A percentile compares a stretch with the other conserved stretches of the same genome.
These are phyloP conservation scores for Fusarium acutatum DNA, from an alignment of 2,329 filamentous ascomycete genomes.

Conservation along the genomic window DNA sequence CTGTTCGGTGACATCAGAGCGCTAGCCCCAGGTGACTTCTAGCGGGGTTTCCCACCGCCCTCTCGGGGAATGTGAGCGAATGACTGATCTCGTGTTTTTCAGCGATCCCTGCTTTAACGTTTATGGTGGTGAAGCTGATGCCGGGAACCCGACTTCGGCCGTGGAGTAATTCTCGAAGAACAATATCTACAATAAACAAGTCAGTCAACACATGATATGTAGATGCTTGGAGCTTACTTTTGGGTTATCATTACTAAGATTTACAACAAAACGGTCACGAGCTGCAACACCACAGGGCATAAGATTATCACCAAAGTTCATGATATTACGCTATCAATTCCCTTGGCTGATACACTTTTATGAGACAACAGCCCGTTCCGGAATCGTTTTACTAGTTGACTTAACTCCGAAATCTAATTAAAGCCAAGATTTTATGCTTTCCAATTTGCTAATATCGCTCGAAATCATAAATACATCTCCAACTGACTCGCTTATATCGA, in stretches of 20 bases:
- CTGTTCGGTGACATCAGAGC: constrained; percentile 31
- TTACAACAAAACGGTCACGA: background rate
- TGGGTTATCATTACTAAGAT: background rate
- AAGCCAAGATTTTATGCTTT: constrained; percentile 8
- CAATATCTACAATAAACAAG: background rate
- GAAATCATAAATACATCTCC: constrained; percentile 10
- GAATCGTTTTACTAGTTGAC: background rate
- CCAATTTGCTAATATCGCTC: constrained; percentile 22
- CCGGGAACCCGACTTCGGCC: constrained; percentile 33
- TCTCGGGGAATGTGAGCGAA: constrained; percentile 26
- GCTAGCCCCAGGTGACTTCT: constrained; percentile 19
- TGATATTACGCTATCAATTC: constrained; percentile 11
- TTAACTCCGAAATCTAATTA: background rate
- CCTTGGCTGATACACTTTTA: constrained; percentile 7
- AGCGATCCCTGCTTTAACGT: constrained; percentile 23
- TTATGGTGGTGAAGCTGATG: background rate
- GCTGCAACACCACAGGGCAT: background rate
- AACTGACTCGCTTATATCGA: constrained; percentile 18
- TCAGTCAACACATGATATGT: background rate
- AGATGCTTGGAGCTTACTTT: background rate
- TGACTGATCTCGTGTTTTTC: constrained; percentile 30
- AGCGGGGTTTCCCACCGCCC: constrained; percentile 3
- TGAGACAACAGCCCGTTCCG: constrained; percentile 9
- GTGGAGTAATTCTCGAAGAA: background rate
- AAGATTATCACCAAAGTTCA: constrained; percentile 11